phyloP scores from a whole-genome alignment of 106 monocot genomes.

The Dendrobium chrysotoxum region DNA sequence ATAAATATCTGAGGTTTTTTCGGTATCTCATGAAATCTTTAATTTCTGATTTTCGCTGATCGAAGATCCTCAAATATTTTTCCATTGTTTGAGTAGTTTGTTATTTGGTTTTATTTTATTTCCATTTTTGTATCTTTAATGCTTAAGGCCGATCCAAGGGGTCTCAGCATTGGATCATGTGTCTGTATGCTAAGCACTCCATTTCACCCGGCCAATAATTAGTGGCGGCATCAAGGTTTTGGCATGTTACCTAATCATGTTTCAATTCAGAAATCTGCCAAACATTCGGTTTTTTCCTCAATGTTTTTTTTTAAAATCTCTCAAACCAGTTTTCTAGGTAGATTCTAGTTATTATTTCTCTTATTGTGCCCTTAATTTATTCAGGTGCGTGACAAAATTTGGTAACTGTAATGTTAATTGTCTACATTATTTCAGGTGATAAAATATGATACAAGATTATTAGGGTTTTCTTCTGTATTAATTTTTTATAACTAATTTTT shows the following conservation, averaged over 20 bases:
- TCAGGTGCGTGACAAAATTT: no score
- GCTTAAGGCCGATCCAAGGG: background rate
- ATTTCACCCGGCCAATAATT: slow-evolving; percentile 5
- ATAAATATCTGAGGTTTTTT: background rate
- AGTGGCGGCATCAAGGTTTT: background rate
- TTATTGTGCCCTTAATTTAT: no score
- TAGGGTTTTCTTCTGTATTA: no score
- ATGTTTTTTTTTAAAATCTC: no score
- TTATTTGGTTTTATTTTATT: background rate
- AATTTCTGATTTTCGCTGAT: background rate
- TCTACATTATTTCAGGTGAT: no score
- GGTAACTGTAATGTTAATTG: no score
- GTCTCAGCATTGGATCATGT: background rate
- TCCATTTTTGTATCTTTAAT: background rate
- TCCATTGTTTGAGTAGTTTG: background rate
- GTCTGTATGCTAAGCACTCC: background rate
- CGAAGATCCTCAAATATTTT: background rate
- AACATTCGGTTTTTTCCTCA: background rate
- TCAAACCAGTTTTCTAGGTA: background rate
- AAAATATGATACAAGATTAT: no score
- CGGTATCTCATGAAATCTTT: background rate
- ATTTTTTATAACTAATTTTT: no score
- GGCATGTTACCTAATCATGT: background rate
- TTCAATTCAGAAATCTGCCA: background rate
- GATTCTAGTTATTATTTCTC: no score